These are phyloP conservation scores for Aquilaria malaccensis DNA, from an alignment of 345 rosid genomes.

Conservation along the genomic window DNA sequence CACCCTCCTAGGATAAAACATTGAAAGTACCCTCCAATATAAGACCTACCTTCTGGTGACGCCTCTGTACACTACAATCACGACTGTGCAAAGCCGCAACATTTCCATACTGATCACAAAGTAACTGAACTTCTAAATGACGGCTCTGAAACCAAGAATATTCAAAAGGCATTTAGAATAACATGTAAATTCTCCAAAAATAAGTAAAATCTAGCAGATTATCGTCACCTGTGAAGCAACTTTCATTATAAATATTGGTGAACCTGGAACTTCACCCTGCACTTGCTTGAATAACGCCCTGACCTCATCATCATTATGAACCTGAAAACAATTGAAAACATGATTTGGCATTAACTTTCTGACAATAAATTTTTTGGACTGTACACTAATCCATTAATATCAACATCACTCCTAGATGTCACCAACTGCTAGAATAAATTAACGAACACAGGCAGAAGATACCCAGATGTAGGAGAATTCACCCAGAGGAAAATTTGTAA, in stretches of 20 bases:
- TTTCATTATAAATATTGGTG: slow-evolving; percentile 99
- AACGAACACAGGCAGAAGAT: no score
- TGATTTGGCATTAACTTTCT: background rate
- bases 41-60: slow-evolving; percentile 86
- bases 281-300: slow-evolving; percentile 98
- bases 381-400: no score
- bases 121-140: slow-evolving; percentile 96
- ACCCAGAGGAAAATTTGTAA: no score
- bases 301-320: slow-evolving; percentile 96
- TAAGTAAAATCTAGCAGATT: slow-evolving; percentile 17
- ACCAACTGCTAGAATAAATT: no score
- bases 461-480: no score
- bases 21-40: slow-evolving; percentile 13
- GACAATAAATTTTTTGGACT: no score
- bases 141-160: slow-evolving; percentile 60
- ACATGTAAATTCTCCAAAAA: slow-evolving; percentile 7
- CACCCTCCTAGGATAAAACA: slow-evolving; percentile 1
- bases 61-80: slow-evolving; percentile 97
- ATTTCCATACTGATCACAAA: slow-evolving; percentile 95
- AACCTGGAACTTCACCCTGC: slow-evolving; percentile 99
- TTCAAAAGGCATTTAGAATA: slow-evolving; percentile 14
- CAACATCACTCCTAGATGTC: no score
- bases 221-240: slow-evolving; percentile 95
- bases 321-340: slow-evolving; percentile 33
- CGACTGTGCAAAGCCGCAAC: slow-evolving; percentile 99